Percentiles rank a stretch among this genome's conserved stretches.
Conservation (phyloP, 495 filamentous ascomycete species). For the Evernia prunastri region DNA sequence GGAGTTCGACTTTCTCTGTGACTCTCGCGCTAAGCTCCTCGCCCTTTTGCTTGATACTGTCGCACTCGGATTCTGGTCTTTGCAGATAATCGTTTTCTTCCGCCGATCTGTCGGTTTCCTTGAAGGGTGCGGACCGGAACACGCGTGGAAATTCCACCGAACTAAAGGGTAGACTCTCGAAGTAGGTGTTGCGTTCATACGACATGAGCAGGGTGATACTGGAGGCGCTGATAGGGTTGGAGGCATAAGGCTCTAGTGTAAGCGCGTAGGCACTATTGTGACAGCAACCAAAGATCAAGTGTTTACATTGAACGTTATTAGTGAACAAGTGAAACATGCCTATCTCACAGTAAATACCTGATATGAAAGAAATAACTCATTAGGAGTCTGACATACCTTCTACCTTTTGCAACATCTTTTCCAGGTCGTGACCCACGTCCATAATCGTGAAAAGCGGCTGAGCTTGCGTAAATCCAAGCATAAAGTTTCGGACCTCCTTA, state of each 20-base stretch:
- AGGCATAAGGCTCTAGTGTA: constrained; percentile 46
- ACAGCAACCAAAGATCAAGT: constrained; percentile 60
- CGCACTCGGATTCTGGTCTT: not conserved
- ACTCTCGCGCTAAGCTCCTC: not conserved
- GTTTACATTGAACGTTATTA: constrained; percentile 57
- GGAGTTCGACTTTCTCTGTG: not conserved
- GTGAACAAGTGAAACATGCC: constrained; percentile 53
- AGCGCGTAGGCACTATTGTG: constrained; percentile 56
- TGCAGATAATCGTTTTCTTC: not conserved
- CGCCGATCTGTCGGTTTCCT: not conserved
- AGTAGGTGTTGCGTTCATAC: constrained; percentile 17
- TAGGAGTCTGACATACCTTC: constrained; percentile 37
- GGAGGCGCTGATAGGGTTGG: constrained; percentile 24
- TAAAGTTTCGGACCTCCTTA: constrained; percentile 48
- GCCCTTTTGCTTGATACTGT: not conserved
- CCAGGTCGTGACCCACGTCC: constrained; percentile 55
- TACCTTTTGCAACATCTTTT: constrained; percentile 56
- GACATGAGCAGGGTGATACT: constrained; percentile 50
- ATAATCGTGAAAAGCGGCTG: constrained; percentile 56
- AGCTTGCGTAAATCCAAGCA: constrained; percentile 53
- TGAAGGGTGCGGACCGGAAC: constrained; percentile 10
- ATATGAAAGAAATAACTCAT: not conserved
- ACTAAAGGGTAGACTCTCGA: constrained; percentile 26
- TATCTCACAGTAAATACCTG: constrained; percentile 22
- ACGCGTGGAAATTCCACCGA: constrained; percentile 20